Conservation (phyloP, 495 filamentous ascomycete species). For the Lindgomyces ingoldianus region DNA sequence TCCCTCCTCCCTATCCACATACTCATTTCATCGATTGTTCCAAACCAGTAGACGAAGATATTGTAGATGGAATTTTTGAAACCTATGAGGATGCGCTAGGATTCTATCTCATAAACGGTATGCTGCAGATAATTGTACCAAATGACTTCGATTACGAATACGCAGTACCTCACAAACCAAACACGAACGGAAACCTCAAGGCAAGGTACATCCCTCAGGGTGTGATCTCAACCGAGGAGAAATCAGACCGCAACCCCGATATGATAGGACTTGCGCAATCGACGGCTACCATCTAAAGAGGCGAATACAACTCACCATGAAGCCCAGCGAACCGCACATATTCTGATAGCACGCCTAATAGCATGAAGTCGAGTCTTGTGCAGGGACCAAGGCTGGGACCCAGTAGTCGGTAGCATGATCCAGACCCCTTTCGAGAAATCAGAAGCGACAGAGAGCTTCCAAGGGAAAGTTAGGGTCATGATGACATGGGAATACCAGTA, state of each 20-base stretch:
- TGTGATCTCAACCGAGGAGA: neutral
- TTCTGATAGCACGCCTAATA: too few relatives aligned
- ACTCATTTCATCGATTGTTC: neutral
- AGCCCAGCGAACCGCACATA: too few relatives aligned
- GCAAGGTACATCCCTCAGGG: neutral
- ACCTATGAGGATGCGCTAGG: neutral
- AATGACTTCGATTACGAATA: constrained; percentile 5
- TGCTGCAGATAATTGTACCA: constrained; percentile 9
- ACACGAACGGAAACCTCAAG: neutral
- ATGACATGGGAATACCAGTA: neutral
- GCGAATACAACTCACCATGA: neutral
- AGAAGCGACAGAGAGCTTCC: neutral
- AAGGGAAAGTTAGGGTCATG: constrained; percentile 2
- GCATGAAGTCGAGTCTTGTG: too few relatives aligned
- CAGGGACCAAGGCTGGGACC: neutral
- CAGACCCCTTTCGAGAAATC: neutral
- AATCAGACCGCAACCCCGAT: neutral
- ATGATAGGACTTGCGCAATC: neutral
- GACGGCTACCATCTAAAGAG: neutral
- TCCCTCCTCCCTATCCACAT: neutral
- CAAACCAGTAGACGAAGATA: neutral
- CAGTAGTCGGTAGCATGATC: neutral
- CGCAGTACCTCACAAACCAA: neutral
- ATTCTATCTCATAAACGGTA: constrained; percentile 7
- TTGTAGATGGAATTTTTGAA: constrained; percentile 1